Evolutionary conservation across 768 basidiomycete species (phyloP), one percentile per base, ranked within the genome.

Genomic region (Candolleomyces efflorescens): DNA sequence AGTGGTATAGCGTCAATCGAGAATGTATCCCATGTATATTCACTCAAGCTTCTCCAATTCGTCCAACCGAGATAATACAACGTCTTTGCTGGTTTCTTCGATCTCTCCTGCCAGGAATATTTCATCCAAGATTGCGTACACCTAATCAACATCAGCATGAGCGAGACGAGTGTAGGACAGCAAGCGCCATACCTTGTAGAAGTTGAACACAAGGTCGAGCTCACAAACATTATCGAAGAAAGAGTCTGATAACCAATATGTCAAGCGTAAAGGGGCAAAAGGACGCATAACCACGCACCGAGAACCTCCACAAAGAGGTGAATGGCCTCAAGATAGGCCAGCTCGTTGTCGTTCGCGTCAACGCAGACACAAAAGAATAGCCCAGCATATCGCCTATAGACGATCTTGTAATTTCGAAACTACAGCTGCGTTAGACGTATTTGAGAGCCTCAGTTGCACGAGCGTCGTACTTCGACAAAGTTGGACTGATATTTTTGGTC

Each of bases 191-290:
- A 89, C 92, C 79, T 98, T 98, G 75, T 98, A 97, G 70, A 98
- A 99, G 72, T 98, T 98, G 78, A 98, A 99, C 2, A 99, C 97
- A 0, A 99, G 82, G 68, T 98, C 97, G 27, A 98, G 78, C 71
- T 98, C 95, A 75, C 97, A 98, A 1, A 99, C 97, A 64, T 99
- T 98, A 68, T 98, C 94, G 67, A 99, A 99, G 79, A 98, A 99
- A 0, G 94, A 86, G 69, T 98, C 96, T 97, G 58, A 18, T 15
- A 46, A 43, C 44, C 15, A 20, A 23, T 18, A 13, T 22, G 26
- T 38, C 32, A 55, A 57, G 26, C 22, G 53, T 53, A 24, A 44
- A 32, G 59, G 47, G 58, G 15, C 26, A 26, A 47, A 32, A 50
- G 17, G 36, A 18, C 18, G 20, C n/a, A 13, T 24, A 53, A 27